These are phyloP conservation scores for Lactifluus pinguis DNA, from an alignment of 768 basidiomycete genomes.

Conservation along the genomic window DNA sequence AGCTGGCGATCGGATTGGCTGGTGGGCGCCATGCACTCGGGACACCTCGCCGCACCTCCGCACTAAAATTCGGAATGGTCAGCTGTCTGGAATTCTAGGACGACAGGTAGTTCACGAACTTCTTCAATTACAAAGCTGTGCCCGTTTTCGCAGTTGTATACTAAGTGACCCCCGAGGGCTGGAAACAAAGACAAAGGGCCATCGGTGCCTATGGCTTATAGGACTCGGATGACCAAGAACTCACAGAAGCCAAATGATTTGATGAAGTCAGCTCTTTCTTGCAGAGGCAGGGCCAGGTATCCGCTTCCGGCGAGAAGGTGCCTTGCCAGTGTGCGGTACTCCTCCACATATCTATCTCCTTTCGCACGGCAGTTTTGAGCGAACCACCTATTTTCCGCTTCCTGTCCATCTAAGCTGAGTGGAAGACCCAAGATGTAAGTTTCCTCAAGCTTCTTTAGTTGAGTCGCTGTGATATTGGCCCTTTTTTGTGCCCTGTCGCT, in stretches of 20 bases:
- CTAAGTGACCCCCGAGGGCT: slow-evolving; percentile 24
- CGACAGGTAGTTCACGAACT: slow-evolving; percentile 25
- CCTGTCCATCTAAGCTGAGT: slow-evolving; percentile 10
- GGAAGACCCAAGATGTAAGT: slow-evolving; percentile 22
- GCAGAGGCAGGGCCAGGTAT: slow-evolving; percentile 21
- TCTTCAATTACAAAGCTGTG: slow-evolving; percentile 52
- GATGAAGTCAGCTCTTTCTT: slow-evolving; percentile 21
- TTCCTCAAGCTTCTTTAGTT: neutral
- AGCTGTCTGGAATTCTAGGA: neutral
- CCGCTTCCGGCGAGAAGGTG: slow-evolving; percentile 12
- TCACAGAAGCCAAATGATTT: slow-evolving; percentile 21
- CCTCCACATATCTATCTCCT: slow-evolving; percentile 16
- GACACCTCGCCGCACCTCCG: slow-evolving; percentile 48
- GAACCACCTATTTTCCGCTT: slow-evolving; percentile 22
- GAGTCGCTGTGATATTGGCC: neutral
- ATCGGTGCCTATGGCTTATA: neutral
- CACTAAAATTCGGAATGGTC: slow-evolving; percentile 30
- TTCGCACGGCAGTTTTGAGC: slow-evolving; percentile 20
- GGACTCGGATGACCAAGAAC: neutral
- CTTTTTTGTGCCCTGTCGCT: neutral
- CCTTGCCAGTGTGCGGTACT: slow-evolving; percentile 17
- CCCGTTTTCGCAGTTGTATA: slow-evolving; percentile 37
- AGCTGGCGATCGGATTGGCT: slow-evolving; percentile 40
- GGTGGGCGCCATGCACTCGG: slow-evolving; percentile 46
- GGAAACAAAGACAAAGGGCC: neutral